Conservation (phyloP, 2,329 filamentous ascomycete genomes). For the Phyllosticta paracitricarpa region DNA sequence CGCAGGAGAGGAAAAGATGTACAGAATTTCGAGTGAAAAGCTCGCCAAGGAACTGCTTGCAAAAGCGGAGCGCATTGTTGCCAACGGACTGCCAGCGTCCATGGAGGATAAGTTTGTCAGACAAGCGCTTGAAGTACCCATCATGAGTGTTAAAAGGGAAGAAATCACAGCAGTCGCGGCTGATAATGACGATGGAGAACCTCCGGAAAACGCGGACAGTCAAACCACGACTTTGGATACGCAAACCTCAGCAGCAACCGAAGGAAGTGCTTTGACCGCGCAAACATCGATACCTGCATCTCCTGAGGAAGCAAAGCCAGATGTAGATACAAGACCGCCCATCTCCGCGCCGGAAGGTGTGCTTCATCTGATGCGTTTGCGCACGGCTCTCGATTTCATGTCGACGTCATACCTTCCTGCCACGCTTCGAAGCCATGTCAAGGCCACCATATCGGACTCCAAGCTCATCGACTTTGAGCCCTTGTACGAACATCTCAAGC, state of each 20-base stretch:
- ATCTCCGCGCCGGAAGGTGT: conserved; percentile 35
- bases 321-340: conserved; percentile 12
- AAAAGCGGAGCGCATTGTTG: conserved; percentile 64
- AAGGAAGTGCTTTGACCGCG: conserved; percentile 13
- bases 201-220: conserved; percentile 11
- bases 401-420: conserved; percentile 47
- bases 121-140: conserved; percentile 64
- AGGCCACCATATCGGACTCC: conserved; percentile 30
- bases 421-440: conserved; percentile 35
- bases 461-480: conserved; percentile 55
- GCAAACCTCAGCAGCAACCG: conserved; percentile 15
- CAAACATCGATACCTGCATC: conserved; percentile 12
- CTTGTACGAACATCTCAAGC: conserved; percentile 58
- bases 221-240: conserved; percentile 27
- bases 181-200: conserved; percentile 13
- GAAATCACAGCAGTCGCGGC: conserved; percentile 31
- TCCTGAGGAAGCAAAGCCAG: neutral
- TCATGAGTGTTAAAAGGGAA: conserved; percentile 57
- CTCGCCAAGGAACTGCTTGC: conserved; percentile 53
- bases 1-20: conserved; percentile 77
- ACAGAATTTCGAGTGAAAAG: conserved; percentile 64
- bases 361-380: conserved; percentile 51
- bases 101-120: conserved; percentile 80
- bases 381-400: conserved; percentile 56
- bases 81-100: conserved; percentile 58